Percentiles rank a stretch among this genome's conserved stretches.
Conservation (phyloP, 495 filamentous ascomycete genomes). For the Aspergillus wentii region DNA sequence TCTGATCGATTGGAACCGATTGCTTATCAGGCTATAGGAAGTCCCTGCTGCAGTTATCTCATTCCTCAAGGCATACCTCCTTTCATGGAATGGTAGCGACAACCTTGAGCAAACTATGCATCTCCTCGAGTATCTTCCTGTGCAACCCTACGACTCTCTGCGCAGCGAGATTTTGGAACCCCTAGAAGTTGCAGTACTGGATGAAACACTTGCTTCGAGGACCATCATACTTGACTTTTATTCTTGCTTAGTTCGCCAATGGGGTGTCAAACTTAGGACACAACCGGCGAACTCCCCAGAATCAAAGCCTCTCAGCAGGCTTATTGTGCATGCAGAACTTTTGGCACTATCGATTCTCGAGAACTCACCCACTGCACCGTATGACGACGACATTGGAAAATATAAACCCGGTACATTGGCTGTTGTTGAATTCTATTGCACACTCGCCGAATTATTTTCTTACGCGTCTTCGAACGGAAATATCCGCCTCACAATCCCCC, state of each 20-base stretch:
- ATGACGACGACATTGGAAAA: conserved; percentile 1
- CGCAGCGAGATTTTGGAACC: conserved; percentile 41
- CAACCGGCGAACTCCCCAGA: conserved; percentile 22
- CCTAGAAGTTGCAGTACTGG: conserved; percentile 55
- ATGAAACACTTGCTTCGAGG: conserved; percentile 45
- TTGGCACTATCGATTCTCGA: conserved; percentile 60
- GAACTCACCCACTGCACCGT: conserved; percentile 26
- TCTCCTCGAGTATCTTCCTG: conserved; percentile 58
- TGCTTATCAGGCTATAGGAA: conserved; percentile 40
- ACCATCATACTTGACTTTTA: conserved; percentile 63
- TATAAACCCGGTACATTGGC: conserved; percentile 23
- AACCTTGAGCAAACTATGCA: conserved; percentile 58
- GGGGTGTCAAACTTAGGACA: conserved; percentile 47
- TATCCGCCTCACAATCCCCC: conserved; percentile 62
- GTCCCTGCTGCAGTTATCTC: conserved; percentile 55
- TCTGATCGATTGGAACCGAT: neutral
- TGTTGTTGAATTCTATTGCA: conserved; percentile 68
- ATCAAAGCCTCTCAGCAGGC: conserved; percentile 33
- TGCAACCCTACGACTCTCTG: conserved; percentile 54
- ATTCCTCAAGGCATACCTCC: conserved; percentile 60
- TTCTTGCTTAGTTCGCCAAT: conserved; percentile 62
- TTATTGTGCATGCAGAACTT: conserved; percentile 56
- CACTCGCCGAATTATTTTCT: conserved; percentile 50
- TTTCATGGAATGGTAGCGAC: conserved; percentile 62
- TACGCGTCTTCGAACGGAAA: conserved; percentile 40